Evolutionary conservation across 2,329 filamentous ascomycete species (phyloP).

Genomic region (Aspergillus awamori): DNA sequence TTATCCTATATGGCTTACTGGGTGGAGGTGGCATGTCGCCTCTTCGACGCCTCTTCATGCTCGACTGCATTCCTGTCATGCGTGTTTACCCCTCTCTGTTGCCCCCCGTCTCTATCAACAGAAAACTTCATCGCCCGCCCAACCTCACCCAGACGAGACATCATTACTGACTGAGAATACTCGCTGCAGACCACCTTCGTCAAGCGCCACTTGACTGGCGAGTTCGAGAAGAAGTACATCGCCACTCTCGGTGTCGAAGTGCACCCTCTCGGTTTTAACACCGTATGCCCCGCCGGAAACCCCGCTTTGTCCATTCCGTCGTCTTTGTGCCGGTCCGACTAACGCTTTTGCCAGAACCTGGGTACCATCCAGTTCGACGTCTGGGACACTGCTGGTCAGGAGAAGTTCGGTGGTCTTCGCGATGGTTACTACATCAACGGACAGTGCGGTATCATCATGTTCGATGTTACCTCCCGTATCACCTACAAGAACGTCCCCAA

Average conservation of each 20-base stretch:
- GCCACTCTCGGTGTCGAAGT: conserved; percentile 99
- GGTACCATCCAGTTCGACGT: conserved; percentile 98
- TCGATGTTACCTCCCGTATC: conserved; percentile 98
- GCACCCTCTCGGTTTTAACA: conserved; percentile 96
- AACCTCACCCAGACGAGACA: conserved; percentile 11
- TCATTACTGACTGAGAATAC: conserved; percentile 16
- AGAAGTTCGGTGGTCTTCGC: conserved; percentile 99
- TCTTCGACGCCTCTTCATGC: not conserved
- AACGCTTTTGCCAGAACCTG: conserved; percentile 67
- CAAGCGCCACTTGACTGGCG: conserved; percentile 99
- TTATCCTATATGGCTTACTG: not conserved
- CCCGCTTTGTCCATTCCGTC: conserved; percentile 32
- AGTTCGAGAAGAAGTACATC: conserved; percentile 99
- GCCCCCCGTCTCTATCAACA: conserved; percentile 27
- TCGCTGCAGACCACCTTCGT: conserved; percentile 89
- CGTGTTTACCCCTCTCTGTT: conserved; percentile 21
- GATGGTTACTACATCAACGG: conserved; percentile 99
- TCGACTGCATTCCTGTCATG: conserved; percentile 3
- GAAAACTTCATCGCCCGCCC: conserved; percentile 28
- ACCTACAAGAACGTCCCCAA: conserved; percentile 99
- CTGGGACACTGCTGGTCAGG: conserved; percentile 98
- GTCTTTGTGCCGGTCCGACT: conserved; percentile 25
- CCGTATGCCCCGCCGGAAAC: conserved; percentile 67
- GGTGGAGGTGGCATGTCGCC: not conserved
- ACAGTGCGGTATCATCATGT: conserved; percentile 99